Percentiles rank a stretch among this genome's conserved stretches.
Conservation (phyloP, 1,139 yeast species). For the Fermentozyma sake region DNA sequence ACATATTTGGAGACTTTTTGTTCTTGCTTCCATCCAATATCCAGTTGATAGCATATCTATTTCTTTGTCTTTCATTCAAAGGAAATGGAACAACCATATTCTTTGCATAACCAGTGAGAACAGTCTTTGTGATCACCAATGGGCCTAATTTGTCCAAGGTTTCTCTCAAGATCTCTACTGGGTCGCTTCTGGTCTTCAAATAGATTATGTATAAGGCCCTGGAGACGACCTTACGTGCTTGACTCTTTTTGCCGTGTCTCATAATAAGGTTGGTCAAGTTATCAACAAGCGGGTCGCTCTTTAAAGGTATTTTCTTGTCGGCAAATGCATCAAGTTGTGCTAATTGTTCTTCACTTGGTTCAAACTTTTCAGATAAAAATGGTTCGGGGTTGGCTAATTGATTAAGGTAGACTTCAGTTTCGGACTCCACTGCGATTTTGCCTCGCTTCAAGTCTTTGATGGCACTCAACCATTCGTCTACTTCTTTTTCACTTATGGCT, state of each 20-base stretch:
- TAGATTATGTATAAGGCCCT: slow-evolving; percentile 80
- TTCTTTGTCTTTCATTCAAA: slow-evolving; percentile 73
- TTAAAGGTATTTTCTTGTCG: slow-evolving; percentile 54
- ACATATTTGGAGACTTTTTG: slow-evolving; percentile 73
- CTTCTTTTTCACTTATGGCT: slow-evolving; percentile 47
- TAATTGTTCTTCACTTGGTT: slow-evolving; percentile 59
- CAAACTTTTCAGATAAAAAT: slow-evolving; percentile 37
- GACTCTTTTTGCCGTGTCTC: slow-evolving; percentile 87
- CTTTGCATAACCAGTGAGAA: slow-evolving; percentile 84
- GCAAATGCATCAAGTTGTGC: slow-evolving; percentile 49
- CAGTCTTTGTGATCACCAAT: slow-evolving; percentile 69
- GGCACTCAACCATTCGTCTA: slow-evolving; percentile 64
- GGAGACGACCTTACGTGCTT: slow-evolving; percentile 70
- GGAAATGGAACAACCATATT: slow-evolving; percentile 80
- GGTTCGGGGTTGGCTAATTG: slow-evolving; percentile 33
- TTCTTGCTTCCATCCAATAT: slow-evolving; percentile 78
- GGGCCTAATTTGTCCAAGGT: slow-evolving; percentile 86
- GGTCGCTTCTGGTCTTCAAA: slow-evolving; percentile 67
- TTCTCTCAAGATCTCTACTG: slow-evolving; percentile 68
- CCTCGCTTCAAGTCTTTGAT: slow-evolving; percentile 53
- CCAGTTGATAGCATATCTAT: slow-evolving; percentile 86
- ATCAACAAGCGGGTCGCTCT: slow-evolving; percentile 65
- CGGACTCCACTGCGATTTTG: slow-evolving; percentile 27
- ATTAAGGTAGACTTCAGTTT: slow-evolving; percentile 42
- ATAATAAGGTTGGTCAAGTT: slow-evolving; percentile 83